Evolutionary conservation across 2,329 filamentous ascomycete genomes (phyloP).

Genomic region (Bipolaris oryzae): DNA sequence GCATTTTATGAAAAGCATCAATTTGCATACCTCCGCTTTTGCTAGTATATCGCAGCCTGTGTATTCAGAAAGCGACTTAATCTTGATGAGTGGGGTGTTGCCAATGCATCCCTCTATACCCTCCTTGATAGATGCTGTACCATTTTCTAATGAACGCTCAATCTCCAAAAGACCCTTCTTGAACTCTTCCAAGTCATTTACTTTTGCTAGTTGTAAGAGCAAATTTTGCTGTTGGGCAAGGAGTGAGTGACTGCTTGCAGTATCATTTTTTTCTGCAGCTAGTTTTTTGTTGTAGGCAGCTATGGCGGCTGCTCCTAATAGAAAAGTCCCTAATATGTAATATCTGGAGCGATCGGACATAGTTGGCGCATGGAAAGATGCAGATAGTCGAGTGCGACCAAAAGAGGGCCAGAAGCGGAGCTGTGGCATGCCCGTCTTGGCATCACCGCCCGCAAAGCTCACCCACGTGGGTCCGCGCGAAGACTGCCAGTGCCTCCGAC

Average conservation of each 20-base stretch:
- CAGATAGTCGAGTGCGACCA: background rate
- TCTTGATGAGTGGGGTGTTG: slow-evolving; percentile 85
- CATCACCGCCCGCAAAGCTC: slow-evolving; percentile 29
- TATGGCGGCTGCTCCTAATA: slow-evolving; percentile 76
- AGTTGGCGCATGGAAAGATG: background rate
- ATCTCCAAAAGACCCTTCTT: slow-evolving; percentile 34
- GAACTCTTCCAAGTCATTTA: slow-evolving; percentile 30
- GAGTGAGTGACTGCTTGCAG: slow-evolving; percentile 22
- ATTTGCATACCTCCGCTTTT: slow-evolving; percentile 73
- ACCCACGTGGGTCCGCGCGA: slow-evolving; percentile 31
- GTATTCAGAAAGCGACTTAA: slow-evolving; percentile 82
- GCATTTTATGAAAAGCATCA: background rate
- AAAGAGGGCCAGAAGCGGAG: slow-evolving; percentile 24
- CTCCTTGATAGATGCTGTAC: slow-evolving; percentile 61
- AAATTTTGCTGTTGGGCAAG: slow-evolving; percentile 29
- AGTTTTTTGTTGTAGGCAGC: slow-evolving; percentile 24
- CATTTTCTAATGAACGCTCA: slow-evolving; percentile 19
- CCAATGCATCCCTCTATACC: slow-evolving; percentile 93
- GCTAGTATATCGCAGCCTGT: slow-evolving; percentile 89
- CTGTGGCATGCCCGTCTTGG: slow-evolving; percentile 38
- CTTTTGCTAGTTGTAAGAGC: slow-evolving; percentile 30
- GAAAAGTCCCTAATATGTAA: slow-evolving; percentile 73
- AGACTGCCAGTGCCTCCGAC: slow-evolving; percentile 22
- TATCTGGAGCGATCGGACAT: slow-evolving; percentile 54
- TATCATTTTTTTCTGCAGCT: slow-evolving; percentile 26